phyloP scores from a whole-genome alignment of 2,329 filamentous ascomycete species.

The Cercospora zeae-maydis region DNA sequence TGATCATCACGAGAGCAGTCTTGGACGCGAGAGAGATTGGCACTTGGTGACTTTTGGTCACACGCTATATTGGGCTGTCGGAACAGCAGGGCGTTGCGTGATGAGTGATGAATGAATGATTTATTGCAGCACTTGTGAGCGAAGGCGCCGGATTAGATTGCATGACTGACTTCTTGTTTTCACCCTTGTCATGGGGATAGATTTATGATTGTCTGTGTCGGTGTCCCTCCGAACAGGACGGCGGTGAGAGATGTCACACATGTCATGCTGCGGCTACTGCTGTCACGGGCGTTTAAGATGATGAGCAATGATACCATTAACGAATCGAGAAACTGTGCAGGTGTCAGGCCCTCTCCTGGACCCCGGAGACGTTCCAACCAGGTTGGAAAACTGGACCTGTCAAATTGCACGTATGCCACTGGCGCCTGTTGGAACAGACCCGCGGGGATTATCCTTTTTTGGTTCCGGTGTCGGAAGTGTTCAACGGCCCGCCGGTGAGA shows the following conservation, averaged over 20 bases:
- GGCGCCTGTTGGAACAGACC: background rate
- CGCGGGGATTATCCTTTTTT: no score
- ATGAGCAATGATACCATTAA: background rate
- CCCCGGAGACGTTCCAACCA: background rate
- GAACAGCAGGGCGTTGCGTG: background rate
- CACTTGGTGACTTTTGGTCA: background rate
- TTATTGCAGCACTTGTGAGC: background rate
- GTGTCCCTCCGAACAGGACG: background rate
- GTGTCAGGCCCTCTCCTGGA: background rate
- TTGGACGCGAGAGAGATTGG: background rate
- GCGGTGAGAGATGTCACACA: background rate
- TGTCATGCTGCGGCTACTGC: background rate
- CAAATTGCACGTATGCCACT: background rate
- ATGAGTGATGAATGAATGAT: background rate
- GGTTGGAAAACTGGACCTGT: background rate
- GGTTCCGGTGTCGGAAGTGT: background rate
- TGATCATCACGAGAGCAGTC: background rate
- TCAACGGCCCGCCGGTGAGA: background rate
- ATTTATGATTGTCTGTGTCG: background rate
- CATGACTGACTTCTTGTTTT: background rate
- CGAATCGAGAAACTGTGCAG: background rate
- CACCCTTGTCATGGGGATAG: background rate
- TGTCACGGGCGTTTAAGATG: background rate
- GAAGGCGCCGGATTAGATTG: background rate
- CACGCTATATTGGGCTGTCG: background rate